Base-by-base conservation (phyloP, 2,329 filamentous ascomycete genomes). In the Xylaria arbuscula region DNA sequence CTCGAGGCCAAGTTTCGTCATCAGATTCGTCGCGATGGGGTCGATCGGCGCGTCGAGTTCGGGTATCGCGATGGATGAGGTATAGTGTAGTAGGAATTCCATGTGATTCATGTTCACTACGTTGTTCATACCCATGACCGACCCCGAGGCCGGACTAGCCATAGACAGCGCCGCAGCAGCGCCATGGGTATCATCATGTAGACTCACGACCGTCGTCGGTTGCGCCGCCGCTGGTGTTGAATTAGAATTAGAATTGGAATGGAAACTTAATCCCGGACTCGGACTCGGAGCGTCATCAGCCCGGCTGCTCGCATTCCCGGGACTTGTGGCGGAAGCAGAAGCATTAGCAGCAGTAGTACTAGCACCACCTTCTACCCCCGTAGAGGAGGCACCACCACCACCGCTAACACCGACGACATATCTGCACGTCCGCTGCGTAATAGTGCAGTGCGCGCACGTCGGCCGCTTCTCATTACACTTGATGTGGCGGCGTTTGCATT, bases 91-190 rank as follows among this genome's bases (percentile, higher is more conserved):
- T 36, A 81, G 70, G n/a, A 81, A 77, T 54, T 81, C 78, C 72
- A 78, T 78, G 67, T 81, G 80, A 40, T 72, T 67, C 28, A 77
- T 56, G 22, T 81, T 81, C 42, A 81, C 68, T n/a, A n/a, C n/a
- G n/a, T n/a, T n/a, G 22, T 57, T 36, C 2, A 70, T 64, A 7
- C 73, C 66, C 19, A 48, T 54, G 40, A 36, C 59, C 6, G 34
- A 40, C 28, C 19, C 42, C 15, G 47, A 34, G 9, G n/a, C n/a
- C n/a, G n/a, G n/a, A n/a, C n/a, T 15, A n/a, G n/a, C n/a, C n/a
- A n/a, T n/a, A n/a, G n/a, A n/a, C n/a, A n/a, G n/a, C 38, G 1
- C 22, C 11, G 55, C 61, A 34, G 50, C 58, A 59, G 45, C 38
- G 55, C 64, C 59, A n/a, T 40, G 15, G 1, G 28, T 15, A 32